Base-by-base conservation (phyloP, 805 yeast species). In the Pichia thaimueangensis region DNA sequence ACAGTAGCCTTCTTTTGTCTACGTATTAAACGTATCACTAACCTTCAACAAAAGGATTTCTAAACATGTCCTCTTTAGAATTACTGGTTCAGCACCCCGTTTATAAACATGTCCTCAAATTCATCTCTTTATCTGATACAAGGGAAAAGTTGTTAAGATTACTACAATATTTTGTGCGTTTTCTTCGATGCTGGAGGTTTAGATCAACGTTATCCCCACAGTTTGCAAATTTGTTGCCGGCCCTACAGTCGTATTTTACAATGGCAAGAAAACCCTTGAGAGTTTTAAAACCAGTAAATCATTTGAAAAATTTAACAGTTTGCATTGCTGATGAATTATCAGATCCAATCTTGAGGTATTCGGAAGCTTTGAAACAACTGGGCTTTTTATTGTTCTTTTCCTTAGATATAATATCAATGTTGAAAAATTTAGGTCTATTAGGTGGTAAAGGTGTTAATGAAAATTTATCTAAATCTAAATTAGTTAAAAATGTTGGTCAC, bases 81-180 rank as follows among this genome's bases (percentile, higher is more conserved):
- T 67, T 83, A 5, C 54, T 84, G 30, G 70, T 82, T 37, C 80
- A 80, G 60, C 95, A 84, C 65, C 95, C 95, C 13, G 69, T 85
- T 2, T 60, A 82, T 40, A 63, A 70, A 44, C 82, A 77, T 52
- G 59, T 82, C 30, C 66, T 83, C 60, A 73, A 68, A 54, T 81
- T 80, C 57, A 67, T 83, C 48, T 87, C 84, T 56, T 63, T 77
- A 37, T 43, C 69, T 38, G 76, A 80, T 31, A 91, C 91, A 45
- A 73, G 95, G 52, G 96, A 88, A 59, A 88, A 88, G 67, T 62
- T 80, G 12, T 70, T 85, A 56, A 80, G 96, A 52, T 65, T 83
- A 42, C 73, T 86, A 37, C 95, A 91, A 51, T 89, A 89, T 66
- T 70, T 85, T 50, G 74, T 86, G 11, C 71, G 95, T 47, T 83